Evolutionary conservation across 257 asterid genomes (phyloP).

Genomic region (Penstemon eatonii): DNA sequence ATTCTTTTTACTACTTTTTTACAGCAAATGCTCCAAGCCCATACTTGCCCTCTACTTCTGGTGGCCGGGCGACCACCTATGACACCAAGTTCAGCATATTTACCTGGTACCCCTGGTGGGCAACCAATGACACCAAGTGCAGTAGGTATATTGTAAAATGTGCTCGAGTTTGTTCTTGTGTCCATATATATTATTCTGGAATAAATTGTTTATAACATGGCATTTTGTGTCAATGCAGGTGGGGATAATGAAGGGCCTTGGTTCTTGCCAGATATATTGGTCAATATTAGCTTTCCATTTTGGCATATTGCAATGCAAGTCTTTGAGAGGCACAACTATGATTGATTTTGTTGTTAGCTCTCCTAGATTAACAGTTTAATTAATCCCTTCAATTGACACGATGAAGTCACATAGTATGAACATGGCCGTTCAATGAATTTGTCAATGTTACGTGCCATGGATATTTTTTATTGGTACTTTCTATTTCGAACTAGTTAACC

Average conservation of each 20-base stretch:
- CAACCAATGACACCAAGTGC: slow-evolving; percentile 98
- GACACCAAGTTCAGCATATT: slow-evolving; percentile 94
- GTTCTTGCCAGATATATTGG: slow-evolving; percentile 80
- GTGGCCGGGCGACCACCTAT: slow-evolving; percentile 97
- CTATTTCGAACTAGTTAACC: no score
- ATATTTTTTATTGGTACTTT: no score
- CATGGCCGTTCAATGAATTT: no score
- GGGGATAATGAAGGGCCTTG: slow-evolving; percentile 84
- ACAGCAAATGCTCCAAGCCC: slow-evolving; percentile 99
- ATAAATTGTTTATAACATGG: slow-evolving; percentile 3
- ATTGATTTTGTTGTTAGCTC: no score
- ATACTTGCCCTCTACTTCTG: slow-evolving; percentile 94
- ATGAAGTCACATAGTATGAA: no score
- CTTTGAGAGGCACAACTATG: no score
- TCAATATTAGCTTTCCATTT: slow-evolving; percentile 34
- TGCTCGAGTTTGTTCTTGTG: neutral
- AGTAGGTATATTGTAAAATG: slow-evolving; percentile 50
- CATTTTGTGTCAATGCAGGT: slow-evolving; percentile 45
- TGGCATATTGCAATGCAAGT: neutral
- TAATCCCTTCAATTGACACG: neutral
- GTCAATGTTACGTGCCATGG: no score
- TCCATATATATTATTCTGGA: neutral
- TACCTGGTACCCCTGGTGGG: slow-evolving; percentile 98
- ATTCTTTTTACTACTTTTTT: slow-evolving; percentile 12
- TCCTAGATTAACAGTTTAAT: no score